Percentiles rank a stretch among this genome's conserved stretches.
These are phyloP conservation scores for Tricholoma sp. DNA, from an alignment of 768 basidiomycete genomes.

Conservation along the genomic window DNA sequence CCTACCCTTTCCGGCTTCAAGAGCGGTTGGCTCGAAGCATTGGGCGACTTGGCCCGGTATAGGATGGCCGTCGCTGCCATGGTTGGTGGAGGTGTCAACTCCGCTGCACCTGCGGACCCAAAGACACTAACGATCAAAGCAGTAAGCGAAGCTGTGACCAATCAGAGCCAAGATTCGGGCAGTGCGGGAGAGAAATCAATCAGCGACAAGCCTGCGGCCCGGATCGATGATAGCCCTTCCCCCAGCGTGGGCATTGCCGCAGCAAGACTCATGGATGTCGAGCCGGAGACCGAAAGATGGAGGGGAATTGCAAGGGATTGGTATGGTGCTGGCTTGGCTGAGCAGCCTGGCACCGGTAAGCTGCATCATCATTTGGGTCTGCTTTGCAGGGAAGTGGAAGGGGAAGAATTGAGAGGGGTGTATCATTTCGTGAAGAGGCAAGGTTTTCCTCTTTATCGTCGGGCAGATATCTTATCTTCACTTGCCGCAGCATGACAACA, in stretches of 20 bases:
- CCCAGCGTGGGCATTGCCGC: constrained; percentile 86
- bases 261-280: constrained; percentile 75
- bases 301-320: constrained; percentile 83
- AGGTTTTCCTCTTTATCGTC: constrained; percentile 18
- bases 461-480: background rate
- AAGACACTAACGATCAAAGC: constrained; percentile 51
- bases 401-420: constrained; percentile 76
- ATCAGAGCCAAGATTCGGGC: constrained; percentile 17
- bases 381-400: constrained; percentile 76
- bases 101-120: constrained; percentile 23
- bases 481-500: constrained; percentile 70
- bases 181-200: constrained; percentile 25
- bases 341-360: constrained; percentile 91
- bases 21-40: constrained; percentile 89
- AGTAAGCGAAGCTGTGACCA: constrained; percentile 40
- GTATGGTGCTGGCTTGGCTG: constrained; percentile 84
- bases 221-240: constrained; percentile 59
- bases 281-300: constrained; percentile 92
- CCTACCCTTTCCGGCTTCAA: constrained; percentile 64
- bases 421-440: constrained; percentile 97
- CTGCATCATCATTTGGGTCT: constrained; percentile 92
- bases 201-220: constrained; percentile 45
- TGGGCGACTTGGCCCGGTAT: constrained; percentile 94
- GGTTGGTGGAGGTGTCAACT: constrained; percentile 46
- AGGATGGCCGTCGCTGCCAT: constrained; percentile 94